A percentile compares a stretch with the other conserved stretches of the same genome.
Evolutionary conservation across 2,329 filamentous ascomycete genomes (phyloP).

Genomic region (Verticillium isaacii): DNA sequence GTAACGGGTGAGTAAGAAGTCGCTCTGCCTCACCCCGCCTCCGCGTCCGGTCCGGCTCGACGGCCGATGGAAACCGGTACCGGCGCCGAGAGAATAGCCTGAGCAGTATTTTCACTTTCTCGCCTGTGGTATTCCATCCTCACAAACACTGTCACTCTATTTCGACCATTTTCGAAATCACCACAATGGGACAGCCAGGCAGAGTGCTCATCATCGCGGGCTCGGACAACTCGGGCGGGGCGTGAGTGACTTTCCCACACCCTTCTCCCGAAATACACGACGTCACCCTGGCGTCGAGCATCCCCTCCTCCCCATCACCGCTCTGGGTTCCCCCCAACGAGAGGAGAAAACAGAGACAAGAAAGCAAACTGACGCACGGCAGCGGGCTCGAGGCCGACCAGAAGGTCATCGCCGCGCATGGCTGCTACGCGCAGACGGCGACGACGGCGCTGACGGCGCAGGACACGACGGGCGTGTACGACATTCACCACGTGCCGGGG

Average conservation of each 20-base stretch:
- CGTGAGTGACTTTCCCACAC: constrained; percentile 44
- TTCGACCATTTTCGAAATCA: neutral
- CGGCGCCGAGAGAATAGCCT: constrained; percentile 2
- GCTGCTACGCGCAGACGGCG: constrained; percentile 92
- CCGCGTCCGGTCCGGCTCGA: neutral
- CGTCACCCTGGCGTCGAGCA: too few species aligned
- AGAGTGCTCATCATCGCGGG: constrained; percentile 79
- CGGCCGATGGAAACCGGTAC: constrained; percentile 1
- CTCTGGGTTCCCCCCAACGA: too few species aligned
- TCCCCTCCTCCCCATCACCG: too few species aligned
- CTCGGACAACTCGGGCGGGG: constrained; percentile 87
- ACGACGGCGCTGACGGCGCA: constrained; percentile 95
- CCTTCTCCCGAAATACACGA: neutral
- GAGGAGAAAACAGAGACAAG: too few species aligned
- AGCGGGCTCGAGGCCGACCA: constrained; percentile 95
- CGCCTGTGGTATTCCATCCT: neutral
- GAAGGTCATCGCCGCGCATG: constrained; percentile 87
- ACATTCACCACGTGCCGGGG: constrained; percentile 73
- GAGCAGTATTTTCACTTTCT: neutral
- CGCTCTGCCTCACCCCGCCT: neutral
- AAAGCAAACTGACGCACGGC: neutral
- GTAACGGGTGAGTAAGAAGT: neutral
- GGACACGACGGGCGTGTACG: constrained; percentile 80
- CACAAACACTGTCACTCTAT: neutral
- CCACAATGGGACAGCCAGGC: constrained; percentile 28